A percentile compares a stretch with the other conserved stretches of the same genome.
phyloP scores from a whole-genome alignment of 2,329 filamentous ascomycete species.

The Colletotrichum tropicale region DNA sequence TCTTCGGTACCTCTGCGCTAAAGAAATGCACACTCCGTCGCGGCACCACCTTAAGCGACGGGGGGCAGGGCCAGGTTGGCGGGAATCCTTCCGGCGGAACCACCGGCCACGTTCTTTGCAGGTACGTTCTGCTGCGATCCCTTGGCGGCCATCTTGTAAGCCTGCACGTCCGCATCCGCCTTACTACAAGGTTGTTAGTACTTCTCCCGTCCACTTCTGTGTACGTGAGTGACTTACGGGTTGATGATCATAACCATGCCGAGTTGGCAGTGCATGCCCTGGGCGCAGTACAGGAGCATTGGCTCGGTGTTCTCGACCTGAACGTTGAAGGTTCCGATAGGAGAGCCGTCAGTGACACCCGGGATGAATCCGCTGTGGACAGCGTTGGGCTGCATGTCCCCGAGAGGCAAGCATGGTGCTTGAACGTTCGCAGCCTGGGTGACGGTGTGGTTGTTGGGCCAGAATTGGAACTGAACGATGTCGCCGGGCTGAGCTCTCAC shows the following conservation, averaged over 20 bases:
- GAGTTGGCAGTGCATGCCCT: slow-evolving; percentile 50
- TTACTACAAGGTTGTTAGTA: not conserved
- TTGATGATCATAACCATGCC: slow-evolving; percentile 59
- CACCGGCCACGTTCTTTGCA: slow-evolving; percentile 12
- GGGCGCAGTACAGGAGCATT: slow-evolving; percentile 57
- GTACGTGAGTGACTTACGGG: slow-evolving; percentile 31
- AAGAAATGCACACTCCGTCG: not conserved
- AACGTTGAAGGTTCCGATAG: slow-evolving; percentile 51
- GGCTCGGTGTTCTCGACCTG: slow-evolving; percentile 46
- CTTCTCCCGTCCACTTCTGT: not conserved
- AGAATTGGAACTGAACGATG: slow-evolving; percentile 47
- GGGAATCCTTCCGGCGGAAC: not conserved
- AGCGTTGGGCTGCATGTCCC: slow-evolving; percentile 31
- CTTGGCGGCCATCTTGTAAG: not conserved
- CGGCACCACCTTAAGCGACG: not conserved
- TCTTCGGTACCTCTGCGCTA: not conserved
- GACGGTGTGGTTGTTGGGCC: slow-evolving; percentile 46
- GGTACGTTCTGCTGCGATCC: slow-evolving; percentile 2
- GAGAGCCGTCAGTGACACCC: slow-evolving; percentile 35
- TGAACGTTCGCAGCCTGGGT: slow-evolving; percentile 40
- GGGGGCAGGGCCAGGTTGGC: not conserved
- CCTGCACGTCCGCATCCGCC: slow-evolving; percentile 7
- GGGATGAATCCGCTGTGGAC: slow-evolving; percentile 47
- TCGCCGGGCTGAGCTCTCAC: slow-evolving; percentile 39
- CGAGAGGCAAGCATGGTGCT: slow-evolving; percentile 51